These are phyloP conservation scores for Trametes coccinea DNA, from an alignment of 768 basidiomycete species.

Conservation along the genomic window DNA sequence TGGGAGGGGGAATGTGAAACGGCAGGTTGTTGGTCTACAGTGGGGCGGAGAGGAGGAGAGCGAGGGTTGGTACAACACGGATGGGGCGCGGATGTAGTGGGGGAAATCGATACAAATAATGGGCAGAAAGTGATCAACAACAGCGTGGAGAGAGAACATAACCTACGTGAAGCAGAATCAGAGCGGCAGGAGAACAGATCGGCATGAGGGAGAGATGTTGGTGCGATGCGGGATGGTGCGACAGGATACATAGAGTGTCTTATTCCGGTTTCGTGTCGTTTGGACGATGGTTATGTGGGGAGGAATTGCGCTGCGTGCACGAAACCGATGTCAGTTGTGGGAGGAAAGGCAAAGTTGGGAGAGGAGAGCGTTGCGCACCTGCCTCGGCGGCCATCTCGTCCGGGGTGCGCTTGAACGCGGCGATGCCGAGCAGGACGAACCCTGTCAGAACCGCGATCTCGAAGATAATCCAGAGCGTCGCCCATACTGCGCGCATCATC, in stretches of 20 bases:
- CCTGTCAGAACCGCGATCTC: constrained; percentile 71
- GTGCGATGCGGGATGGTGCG: neutral
- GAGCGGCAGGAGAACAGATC: neutral
- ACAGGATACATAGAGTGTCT: no score
- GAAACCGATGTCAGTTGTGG: neutral
- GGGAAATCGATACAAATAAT: neutral
- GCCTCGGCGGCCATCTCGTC: constrained; percentile 73
- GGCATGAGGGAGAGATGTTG: neutral
- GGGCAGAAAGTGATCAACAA: neutral
- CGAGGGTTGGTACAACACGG: no score
- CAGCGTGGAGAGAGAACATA: neutral
- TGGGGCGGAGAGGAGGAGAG: no score
- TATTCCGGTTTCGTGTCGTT: no score
- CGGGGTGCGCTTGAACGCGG: constrained; percentile 71
- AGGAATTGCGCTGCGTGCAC: constrained; percentile 53
- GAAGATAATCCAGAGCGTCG: constrained; percentile 81
- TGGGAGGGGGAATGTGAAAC: no score
- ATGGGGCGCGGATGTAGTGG: neutral
- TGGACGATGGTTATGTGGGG: constrained; percentile 46
- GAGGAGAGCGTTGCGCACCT: constrained; percentile 40
- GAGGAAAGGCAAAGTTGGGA: neutral
- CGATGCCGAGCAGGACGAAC: constrained; percentile 80
- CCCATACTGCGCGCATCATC: constrained; percentile 62
- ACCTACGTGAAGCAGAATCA: neutral
- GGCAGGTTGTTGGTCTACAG: neutral